Conservation (phyloP, 352 stramenopile species). For the Phytopythium montanum region DNA sequence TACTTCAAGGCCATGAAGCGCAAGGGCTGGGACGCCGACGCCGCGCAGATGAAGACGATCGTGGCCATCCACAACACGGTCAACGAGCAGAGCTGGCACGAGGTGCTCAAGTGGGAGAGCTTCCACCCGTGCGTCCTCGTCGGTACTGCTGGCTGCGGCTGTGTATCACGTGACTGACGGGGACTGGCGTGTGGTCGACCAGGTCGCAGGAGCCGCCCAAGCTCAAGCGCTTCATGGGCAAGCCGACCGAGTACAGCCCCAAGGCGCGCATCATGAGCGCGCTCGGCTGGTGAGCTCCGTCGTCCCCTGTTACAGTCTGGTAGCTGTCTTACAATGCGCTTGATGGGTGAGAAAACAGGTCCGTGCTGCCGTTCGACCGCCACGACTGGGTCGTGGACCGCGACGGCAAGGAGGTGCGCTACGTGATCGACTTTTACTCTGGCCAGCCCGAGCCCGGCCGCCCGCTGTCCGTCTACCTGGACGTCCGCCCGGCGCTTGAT, state of each 20-base stretch:
- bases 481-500: slow-evolving; percentile 96
- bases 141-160: slow-evolving; percentile 1
- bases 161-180: not conserved
- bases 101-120: slow-evolving; percentile 92
- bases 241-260: slow-evolving; percentile 92
- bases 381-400: slow-evolving; percentile 98
- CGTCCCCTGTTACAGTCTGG: not conserved
- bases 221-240: slow-evolving; percentile 94
- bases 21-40: slow-evolving; percentile 92
- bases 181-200: slow-evolving; percentile 1
- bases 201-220: slow-evolving; percentile 61
- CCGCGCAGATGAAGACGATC: slow-evolving; percentile 93
- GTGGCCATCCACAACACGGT: slow-evolving; percentile 98
- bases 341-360: slow-evolving; percentile 28
- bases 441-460: slow-evolving; percentile 81
- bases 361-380: slow-evolving; percentile 95
- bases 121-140: slow-evolving; percentile 41
- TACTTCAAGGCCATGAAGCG: slow-evolving; percentile 98
- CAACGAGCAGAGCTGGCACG: slow-evolving; percentile 95
- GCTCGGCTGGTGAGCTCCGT: slow-evolving; percentile 49
- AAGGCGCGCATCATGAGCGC: slow-evolving; percentile 92
- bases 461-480: slow-evolving; percentile 92
- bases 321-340: not conserved
- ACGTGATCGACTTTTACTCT: slow-evolving; percentile 99
- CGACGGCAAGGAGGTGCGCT: slow-evolving; percentile 90